Conservation (phyloP, 2,329 filamentous ascomycete species). For the Metarhizium guizhouense region DNA sequence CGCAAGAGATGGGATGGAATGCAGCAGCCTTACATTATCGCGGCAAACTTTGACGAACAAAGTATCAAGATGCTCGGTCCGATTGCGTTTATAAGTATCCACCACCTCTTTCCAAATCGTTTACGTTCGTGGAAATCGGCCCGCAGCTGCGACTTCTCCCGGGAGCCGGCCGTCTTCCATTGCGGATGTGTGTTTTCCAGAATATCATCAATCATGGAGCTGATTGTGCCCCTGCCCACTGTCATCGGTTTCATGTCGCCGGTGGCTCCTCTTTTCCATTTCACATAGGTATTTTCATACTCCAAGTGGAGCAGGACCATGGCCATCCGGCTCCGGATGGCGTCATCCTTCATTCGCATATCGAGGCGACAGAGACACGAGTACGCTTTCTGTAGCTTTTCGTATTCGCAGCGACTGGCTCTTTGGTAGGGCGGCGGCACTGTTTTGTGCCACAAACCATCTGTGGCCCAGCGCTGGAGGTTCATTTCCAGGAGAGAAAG, state of each 20-base stretch:
- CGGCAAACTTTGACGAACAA: too few species aligned
- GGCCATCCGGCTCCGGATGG: slow-evolving; percentile 2
- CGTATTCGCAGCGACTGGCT: neutral
- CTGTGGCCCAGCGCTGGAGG: too few species aligned
- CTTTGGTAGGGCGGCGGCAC: too few species aligned
- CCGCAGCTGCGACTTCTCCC: neutral
- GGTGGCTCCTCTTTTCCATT: neutral
- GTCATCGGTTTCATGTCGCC: neutral
- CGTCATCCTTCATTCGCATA: slow-evolving; percentile 3
- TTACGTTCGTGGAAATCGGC: slow-evolving; percentile 4
- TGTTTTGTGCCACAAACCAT: too few species aligned
- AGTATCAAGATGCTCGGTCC: neutral
- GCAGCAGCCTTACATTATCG: too few species aligned
- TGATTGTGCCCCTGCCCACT: slow-evolving; percentile 1
- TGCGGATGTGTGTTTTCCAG: neutral
- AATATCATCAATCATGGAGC: slow-evolving; percentile 2
- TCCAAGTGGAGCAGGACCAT: slow-evolving; percentile 2
- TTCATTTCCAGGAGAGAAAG: too few species aligned
- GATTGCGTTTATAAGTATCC: neutral
- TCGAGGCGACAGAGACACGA: slow-evolving; percentile 1
- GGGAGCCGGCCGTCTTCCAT: neutral
- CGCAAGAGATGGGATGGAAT: too few species aligned
- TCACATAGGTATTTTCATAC: neutral
- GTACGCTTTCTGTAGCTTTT: slow-evolving; percentile 2
- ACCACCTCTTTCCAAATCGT: slow-evolving; percentile 5